Evolutionary conservation across 83 land plant species (phyloP).

Genomic region (Thuja plicata): DNA sequence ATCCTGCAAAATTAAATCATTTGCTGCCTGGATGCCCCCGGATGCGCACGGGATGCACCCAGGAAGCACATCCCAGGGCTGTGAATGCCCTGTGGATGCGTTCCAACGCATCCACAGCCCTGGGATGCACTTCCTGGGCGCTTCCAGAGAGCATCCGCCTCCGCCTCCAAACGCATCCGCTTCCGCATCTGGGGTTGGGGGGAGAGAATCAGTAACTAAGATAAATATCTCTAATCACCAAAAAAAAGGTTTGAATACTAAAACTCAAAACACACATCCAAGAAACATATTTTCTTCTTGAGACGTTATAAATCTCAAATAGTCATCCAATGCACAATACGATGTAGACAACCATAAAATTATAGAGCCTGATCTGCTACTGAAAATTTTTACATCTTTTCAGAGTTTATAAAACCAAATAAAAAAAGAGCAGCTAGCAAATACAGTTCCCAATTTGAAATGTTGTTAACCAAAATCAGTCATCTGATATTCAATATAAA

Average conservation of each 20-base stretch:
- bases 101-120: too few relatives aligned
- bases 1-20: not conserved
- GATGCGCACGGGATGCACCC: too few relatives aligned
- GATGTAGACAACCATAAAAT: not conserved
- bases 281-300: not conserved
- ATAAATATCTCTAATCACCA: not conserved
- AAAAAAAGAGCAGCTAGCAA: too few relatives aligned
- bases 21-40: too few relatives aligned
- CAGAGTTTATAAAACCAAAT: not conserved
- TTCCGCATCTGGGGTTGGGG: too few relatives aligned
- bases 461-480: not conserved
- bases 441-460: too few relatives aligned
- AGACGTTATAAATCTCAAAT: not conserved
- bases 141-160: too few relatives aligned
- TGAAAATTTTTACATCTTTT: not conserved
- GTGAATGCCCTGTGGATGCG: too few relatives aligned
- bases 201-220: too few relatives aligned
- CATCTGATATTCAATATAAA: not conserved
- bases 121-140: too few relatives aligned
- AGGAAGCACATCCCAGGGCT: too few relatives aligned
- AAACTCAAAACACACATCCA: not conserved
- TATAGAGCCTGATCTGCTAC: not conserved
- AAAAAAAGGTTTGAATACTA: not conserved
- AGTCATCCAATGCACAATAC: not conserved
- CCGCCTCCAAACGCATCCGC: too few relatives aligned